phyloP scores from a whole-genome alignment of 306 rosid species.

The Lupinus albus region DNA sequence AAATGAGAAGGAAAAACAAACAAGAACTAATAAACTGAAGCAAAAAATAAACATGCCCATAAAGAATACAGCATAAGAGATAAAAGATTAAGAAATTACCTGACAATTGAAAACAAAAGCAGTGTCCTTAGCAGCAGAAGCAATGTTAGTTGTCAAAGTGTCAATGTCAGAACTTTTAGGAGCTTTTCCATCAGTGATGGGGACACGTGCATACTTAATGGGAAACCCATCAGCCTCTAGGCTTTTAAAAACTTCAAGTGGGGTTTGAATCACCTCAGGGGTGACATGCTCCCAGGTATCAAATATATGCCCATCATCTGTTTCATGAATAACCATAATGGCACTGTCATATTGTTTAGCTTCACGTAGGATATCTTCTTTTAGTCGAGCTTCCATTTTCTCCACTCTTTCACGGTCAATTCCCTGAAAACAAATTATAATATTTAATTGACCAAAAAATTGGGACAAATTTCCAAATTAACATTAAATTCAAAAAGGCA shows the following conservation, averaged over 20 bases:
- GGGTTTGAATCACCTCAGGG: constrained; percentile 72
- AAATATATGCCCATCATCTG: constrained; percentile 76
- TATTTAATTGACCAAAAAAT: constrained; percentile 41
- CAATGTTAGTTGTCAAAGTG: constrained; percentile 68
- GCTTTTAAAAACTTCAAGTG: constrained; percentile 80
- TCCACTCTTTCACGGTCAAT: constrained; percentile 87
- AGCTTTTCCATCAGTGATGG: constrained; percentile 93
- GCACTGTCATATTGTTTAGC: constrained; percentile 77
- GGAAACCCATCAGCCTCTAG: constrained; percentile 82
- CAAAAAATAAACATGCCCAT: constrained; percentile 15
- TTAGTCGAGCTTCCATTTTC: constrained; percentile 88
- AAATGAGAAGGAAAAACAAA: constrained; percentile 23
- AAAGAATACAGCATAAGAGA: constrained; percentile 30
- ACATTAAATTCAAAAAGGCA: constrained; percentile 1
- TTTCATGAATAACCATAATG: constrained; percentile 91
- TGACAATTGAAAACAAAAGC: constrained; percentile 93
- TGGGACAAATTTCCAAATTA: constrained; percentile 21
- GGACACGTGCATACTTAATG: constrained; percentile 88
- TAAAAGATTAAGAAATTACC: constrained; percentile 52
- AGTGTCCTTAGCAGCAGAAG: constrained; percentile 75
- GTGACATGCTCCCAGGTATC: constrained; percentile 87
- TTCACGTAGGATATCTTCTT: constrained; percentile 84
- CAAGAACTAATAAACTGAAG: background rate
- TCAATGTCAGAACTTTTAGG: constrained; percentile 90
- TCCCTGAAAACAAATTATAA: constrained; percentile 58